Percentiles rank a stretch among this genome's conserved stretches.
Conservation (phyloP, 768 basidiomycete species). For the Floccularia luteovirens region DNA sequence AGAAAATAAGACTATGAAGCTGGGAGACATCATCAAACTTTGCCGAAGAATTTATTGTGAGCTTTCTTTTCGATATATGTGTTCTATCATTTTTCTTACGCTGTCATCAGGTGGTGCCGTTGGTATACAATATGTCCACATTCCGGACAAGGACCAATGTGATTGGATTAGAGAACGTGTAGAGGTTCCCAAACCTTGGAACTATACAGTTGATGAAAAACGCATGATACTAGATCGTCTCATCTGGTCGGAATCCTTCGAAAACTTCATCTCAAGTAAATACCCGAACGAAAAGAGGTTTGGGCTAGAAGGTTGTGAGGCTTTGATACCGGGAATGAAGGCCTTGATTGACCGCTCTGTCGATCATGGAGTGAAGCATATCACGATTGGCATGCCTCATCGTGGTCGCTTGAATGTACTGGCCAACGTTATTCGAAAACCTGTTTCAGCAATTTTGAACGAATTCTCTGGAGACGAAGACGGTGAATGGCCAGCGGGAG, state of each 20-base stretch:
- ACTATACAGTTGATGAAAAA: constrained; percentile 97
- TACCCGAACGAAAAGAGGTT: constrained; percentile 99
- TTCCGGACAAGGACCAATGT: constrained; percentile 97
- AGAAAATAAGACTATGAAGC: constrained; percentile 79
- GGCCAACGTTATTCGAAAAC: constrained; percentile 97
- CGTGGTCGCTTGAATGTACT: constrained; percentile 97
- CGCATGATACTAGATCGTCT: constrained; percentile 98
- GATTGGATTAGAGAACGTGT: constrained; percentile 98
- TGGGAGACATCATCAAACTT: constrained; percentile 86
- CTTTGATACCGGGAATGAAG: constrained; percentile 98
- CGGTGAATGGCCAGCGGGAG: constrained; percentile 82
- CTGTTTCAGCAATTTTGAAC: constrained; percentile 95
- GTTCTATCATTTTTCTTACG: not conserved
- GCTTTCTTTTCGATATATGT: constrained; percentile 17
- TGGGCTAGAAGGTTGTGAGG: constrained; percentile 96
- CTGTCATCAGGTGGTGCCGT: constrained; percentile 63
- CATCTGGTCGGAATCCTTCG: constrained; percentile 99
- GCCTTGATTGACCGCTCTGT: constrained; percentile 98
- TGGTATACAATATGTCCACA: constrained; percentile 91
- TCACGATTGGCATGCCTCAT: constrained; percentile 99
- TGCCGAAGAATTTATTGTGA: constrained; percentile 92
- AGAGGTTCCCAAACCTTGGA: constrained; percentile 94
- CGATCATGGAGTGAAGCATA: constrained; percentile 90
- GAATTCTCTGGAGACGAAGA: constrained; percentile 80
- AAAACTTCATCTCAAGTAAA: constrained; percentile 97